Conservation (phyloP, 495 filamentous ascomycete species). For the Aspergillus kassunensis region DNA sequence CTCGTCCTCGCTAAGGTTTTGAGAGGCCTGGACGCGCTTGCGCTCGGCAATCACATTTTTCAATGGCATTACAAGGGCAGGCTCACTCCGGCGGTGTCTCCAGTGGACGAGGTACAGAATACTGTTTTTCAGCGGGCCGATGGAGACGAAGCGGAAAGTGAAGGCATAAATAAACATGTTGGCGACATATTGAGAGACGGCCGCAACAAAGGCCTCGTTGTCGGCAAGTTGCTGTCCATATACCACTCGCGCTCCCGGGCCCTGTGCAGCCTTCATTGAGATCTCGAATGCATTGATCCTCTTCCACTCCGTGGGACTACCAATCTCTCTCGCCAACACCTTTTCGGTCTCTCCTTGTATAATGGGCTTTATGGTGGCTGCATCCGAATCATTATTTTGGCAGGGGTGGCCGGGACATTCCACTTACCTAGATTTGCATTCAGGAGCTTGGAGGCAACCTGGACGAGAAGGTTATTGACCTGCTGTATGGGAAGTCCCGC, state of each 20-base stretch:
- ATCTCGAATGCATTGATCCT: neutral
- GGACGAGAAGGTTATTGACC: neutral
- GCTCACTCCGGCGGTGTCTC: neutral
- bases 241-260: neutral
- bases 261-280: neutral
- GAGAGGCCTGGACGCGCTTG: neutral
- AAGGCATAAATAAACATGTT: neutral
- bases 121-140: neutral
- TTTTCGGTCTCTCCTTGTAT: neutral
- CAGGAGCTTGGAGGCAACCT: neutral
- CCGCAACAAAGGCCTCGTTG: neutral
- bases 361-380: neutral
- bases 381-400: no score
- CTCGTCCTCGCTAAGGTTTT: neutral
- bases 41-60: neutral
- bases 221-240: neutral
- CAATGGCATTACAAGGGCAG: neutral
- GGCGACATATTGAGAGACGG: neutral
- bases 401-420: no score
- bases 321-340: neutral
- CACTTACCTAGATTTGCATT: neutral
- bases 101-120: neutral
- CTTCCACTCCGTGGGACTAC: neutral
- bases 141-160: neutral
- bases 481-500: no score